Evolutionary conservation across 2,329 filamentous ascomycete genomes (phyloP), one percentile per base, ranked within the genome.

Genomic region (Cladosporium sp.): DNA sequence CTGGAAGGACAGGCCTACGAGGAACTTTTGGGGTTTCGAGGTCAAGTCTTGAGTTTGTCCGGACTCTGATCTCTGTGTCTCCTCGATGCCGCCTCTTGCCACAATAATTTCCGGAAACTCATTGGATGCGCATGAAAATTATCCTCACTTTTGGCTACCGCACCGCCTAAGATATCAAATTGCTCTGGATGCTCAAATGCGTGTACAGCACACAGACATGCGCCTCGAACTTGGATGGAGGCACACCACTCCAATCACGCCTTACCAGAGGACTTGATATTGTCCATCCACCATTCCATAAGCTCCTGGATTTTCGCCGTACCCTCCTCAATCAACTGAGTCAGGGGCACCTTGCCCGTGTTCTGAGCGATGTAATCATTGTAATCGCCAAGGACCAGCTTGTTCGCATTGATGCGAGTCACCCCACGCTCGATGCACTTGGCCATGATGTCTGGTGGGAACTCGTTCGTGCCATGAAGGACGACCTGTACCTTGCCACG

Each of bases 401-500:
- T 86, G 71, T 88, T 88, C 57, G 87, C 83, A 75, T 88, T 88
- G 49, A 86, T 78, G 73, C 86, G 84, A 21, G 82, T 81, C 41
- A 87, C 82, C 6, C 86, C 86, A 60, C 80, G 80, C 65, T 80
- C 79, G 67, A 87, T 85, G 65, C 85, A 87, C 71, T 82, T 81
- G 51, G 78, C 76, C 69, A 87, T 83, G 55, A 86, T 82, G 70
- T 86, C 83, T 72, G 82, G 78, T 2, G 82, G 80, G 69, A 87
- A 88, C 4, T 81, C 83, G 68, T 87, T 86, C 1, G 85, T 85
- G 2, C 86, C 86, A 72, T 88, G 86, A 68, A 88, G 76, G 3
- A 87, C 86, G 58, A 87, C 74, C 61, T 80, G 78, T 11, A 87
- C 84, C 54, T 80, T 75, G 38, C 80, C 78, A 0, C 81, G 81